phyloP scores from a whole-genome alignment of 2,329 filamentous ascomycete genomes.

The Beauveria scarabaeidicola region DNA sequence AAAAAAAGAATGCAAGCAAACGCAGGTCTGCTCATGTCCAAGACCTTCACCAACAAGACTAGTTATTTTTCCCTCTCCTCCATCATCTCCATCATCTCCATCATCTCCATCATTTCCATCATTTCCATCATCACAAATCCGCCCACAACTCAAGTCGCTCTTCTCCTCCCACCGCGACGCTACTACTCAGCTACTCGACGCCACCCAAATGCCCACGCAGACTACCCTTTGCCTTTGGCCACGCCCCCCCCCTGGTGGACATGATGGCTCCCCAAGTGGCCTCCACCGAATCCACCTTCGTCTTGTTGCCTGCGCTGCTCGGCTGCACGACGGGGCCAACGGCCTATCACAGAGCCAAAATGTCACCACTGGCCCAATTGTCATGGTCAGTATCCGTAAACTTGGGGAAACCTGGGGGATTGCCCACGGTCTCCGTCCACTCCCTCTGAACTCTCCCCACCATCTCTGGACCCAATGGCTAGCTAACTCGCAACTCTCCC shows the following conservation, averaged over 20 bases:
- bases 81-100: not conserved
- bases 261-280: not conserved
- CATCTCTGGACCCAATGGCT: not conserved
- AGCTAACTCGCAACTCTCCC: not conserved
- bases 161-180: not conserved
- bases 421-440: conserved; percentile 1
- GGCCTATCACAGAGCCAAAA: not conserved
- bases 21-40: not conserved
- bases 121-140: not conserved
- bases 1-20: not conserved
- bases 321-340: not conserved
- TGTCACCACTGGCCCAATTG: not conserved
- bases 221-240: not conserved
- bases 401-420: conserved; percentile 10
- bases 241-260: not conserved
- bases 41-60: not conserved
- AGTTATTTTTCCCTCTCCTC: not conserved
- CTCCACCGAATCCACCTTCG: not conserved
- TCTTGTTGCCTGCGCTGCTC: not conserved
- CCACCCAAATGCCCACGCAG: conserved; percentile 1
- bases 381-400: not conserved
- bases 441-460: not conserved
- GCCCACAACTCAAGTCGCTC: not conserved
- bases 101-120: not conserved
- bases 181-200: not conserved